phyloP scores from a whole-genome alignment of 371 early-diverging fungal genomes.

The Mortierella polycephala region DNA sequence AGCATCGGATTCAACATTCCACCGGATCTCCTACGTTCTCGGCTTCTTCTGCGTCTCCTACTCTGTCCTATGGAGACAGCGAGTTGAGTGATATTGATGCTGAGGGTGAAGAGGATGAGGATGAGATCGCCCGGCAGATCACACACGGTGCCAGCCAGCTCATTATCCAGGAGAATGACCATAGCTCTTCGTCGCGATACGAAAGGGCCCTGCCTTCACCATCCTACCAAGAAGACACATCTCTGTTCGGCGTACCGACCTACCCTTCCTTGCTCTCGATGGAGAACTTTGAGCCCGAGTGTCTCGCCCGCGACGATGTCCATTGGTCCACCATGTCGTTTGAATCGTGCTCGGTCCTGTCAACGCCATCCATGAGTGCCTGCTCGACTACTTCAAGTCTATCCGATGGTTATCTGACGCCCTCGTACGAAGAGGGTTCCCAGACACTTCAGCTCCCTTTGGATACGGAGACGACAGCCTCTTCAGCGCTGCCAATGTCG shows the following conservation, averaged over 20 bases:
- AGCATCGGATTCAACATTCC: background rate
- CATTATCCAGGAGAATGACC: background rate
- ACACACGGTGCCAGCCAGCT: background rate
- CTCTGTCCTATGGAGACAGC: background rate
- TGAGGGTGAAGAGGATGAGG: slow-evolving; percentile 2
- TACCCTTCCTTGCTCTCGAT: slow-evolving; percentile 8
- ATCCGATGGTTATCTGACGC: background rate
- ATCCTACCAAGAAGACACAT: slow-evolving; percentile 4
- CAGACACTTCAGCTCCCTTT: background rate
- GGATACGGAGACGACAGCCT: background rate
- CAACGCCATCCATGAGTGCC: background rate
- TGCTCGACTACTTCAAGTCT: background rate
- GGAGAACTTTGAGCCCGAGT: slow-evolving; percentile 45
- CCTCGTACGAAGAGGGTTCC: background rate
- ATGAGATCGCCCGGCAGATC: background rate
- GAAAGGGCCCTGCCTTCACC: background rate
- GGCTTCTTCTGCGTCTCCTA: background rate
- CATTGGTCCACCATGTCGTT: slow-evolving; percentile 16
- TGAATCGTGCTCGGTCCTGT: background rate
- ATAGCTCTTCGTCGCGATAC: background rate
- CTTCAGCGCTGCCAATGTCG: background rate
- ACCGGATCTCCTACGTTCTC: background rate
- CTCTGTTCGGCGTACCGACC: background rate
- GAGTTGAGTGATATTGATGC: slow-evolving; percentile 3
- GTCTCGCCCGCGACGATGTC: slow-evolving; percentile 17